phyloP scores from a whole-genome alignment of 306 rosid species.

The Citrullus colocynthis region DNA sequence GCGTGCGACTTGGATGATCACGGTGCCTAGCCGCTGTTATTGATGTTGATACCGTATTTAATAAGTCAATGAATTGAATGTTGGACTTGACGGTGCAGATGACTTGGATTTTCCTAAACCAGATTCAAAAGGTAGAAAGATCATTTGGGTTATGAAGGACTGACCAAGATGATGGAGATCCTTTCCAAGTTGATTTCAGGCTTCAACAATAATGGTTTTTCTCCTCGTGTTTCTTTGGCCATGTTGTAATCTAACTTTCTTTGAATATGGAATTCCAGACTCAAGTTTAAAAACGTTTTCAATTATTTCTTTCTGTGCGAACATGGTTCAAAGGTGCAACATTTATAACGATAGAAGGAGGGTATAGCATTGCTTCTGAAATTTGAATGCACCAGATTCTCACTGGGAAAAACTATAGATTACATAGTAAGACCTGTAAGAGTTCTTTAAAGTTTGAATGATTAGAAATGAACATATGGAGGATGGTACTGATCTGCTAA shows the following conservation, averaged over 20 bases:
- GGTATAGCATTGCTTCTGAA: not conserved
- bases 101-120: constrained; percentile 96
- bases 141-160: constrained; percentile 20
- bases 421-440: not conserved
- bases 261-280: not conserved
- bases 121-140: constrained; percentile 63
- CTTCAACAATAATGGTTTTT: not conserved
- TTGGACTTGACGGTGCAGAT: constrained; percentile 44
- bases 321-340: not conserved
- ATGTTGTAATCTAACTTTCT: not conserved
- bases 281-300: not conserved
- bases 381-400: not conserved
- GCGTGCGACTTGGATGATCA: not conserved
- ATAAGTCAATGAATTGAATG: not conserved
- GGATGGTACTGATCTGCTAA: not conserved
- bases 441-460: not conserved
- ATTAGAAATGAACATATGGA: not conserved
- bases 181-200: not conserved
- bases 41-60: not conserved
- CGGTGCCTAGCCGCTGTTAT: not conserved
- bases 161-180: not conserved
- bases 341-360: not conserved
- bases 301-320: not conserved
- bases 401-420: not conserved
- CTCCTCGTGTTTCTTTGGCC: not conserved